Evolutionary conservation across 1,139 yeast genomes (phyloP), one percentile per base, ranked within the genome.

Genomic region (Blastobotrys capitulatus): DNA sequence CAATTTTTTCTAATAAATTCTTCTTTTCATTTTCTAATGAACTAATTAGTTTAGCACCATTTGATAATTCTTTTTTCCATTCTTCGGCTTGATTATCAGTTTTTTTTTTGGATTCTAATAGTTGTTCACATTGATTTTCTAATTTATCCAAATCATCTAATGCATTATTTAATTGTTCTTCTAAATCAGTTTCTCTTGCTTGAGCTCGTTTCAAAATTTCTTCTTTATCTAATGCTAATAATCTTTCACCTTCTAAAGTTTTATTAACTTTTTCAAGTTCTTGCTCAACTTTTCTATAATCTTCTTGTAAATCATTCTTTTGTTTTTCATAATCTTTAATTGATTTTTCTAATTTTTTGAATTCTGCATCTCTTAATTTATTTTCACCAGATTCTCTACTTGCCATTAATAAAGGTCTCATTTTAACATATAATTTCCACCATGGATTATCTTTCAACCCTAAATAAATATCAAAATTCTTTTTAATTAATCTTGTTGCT

Each of bases 321-420:
- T 73, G 71, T 6, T 57, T 56, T 44, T 74, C 72, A 19, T 71
- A 56, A 2, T 61, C 62, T 45, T 60, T 58, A 15, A 68, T 60
- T 37, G 66, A 66, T 22, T 60, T 60, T 54, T 80, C 87, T 35
- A 86, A 70, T 42, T 71, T 71, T 51, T 75, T 77, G 48, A 86
- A 71, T 54, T 82, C 80, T 15, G 82, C 82, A 52, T 80, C 82
- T 58, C 81, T 74, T 53, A 67, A 70, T 54, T 77, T 79, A 12
- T 77, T 71, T 57, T 77, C 82, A 48, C 77, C 70, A 0, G 81
- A 78, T 56, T 80, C 82, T 32, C 74, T 70, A 0, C 88, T 77
- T 9, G 86, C 86, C 51, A 80, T 82, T 22, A 89, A 69, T 46
- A 90, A 68, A 0, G 98, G 97, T 57, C 86, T 86, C 58, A 92